Percentiles rank a stretch among this genome's conserved stretches.
Evolutionary conservation across 208 protist genomes (phyloP).

Genomic region (Crithidia mellificae): DNA sequence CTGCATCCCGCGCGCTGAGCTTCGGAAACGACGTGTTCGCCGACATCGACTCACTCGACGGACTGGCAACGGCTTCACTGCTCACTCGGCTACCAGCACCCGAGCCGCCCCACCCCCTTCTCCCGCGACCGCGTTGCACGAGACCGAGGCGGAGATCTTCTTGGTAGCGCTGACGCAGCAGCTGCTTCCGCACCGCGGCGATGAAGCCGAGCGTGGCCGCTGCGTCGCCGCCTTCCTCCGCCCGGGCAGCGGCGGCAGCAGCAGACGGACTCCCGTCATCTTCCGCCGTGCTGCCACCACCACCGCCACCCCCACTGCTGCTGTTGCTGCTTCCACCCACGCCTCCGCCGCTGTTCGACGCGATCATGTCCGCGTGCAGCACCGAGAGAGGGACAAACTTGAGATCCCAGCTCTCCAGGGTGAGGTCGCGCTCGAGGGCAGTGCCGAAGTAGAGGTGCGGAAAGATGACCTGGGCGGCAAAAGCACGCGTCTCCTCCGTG

Average conservation of each 20-base stretch:
- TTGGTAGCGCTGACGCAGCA: conserved; percentile 8
- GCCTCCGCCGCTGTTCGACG: conserved; percentile 13
- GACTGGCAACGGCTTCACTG: not conserved
- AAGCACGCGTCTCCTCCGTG: conserved; percentile 47
- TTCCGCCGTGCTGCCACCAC: conserved; percentile 16
- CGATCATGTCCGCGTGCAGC: conserved; percentile 28
- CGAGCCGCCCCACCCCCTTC: not conserved
- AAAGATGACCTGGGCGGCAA: conserved; percentile 69
- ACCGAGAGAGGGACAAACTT: conserved; percentile 46
- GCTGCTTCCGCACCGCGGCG: conserved; percentile 10
- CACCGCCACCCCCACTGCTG: conserved; percentile 19
- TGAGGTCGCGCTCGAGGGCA: conserved; percentile 42
- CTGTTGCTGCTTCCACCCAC: conserved; percentile 18
- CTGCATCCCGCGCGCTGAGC: not conserved
- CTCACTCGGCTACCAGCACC: not conserved
- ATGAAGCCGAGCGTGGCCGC: conserved; percentile 2
- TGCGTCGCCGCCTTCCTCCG: conserved; percentile 12
- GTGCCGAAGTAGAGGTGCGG: conserved; percentile 75
- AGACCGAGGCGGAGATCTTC: not conserved
- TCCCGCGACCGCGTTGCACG: too few species aligned
- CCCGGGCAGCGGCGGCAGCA: not conserved
- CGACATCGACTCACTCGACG: not conserved
- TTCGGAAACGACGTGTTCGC: not conserved
- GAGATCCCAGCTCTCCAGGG: conserved; percentile 54
- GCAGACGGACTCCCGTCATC: too few species aligned